Base-by-base conservation (phyloP, 768 basidiomycete species). In the Panaeolus papilionaceus region DNA sequence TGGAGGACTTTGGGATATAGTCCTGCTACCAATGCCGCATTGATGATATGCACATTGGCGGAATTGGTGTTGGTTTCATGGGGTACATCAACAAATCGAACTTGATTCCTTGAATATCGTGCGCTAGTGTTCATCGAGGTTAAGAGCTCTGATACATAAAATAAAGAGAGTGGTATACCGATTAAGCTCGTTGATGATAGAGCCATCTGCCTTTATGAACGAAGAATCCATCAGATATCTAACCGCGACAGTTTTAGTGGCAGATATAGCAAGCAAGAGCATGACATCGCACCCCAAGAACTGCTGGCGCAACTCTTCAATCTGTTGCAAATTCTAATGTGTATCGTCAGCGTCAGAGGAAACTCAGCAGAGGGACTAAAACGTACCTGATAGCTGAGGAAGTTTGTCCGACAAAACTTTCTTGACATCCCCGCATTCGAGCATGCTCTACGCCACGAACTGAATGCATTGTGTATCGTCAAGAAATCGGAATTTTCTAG, bases 261-360 rank as follows among this genome's bases (percentile, higher is more conserved):
- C 66, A 62, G 49, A 62, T 62, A 18, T 38, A 61, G 45, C 61
- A 70, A 28, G 26, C 28, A 67, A 54, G 66, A 47, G n/a, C 20
- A 23, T 20, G 44, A 49, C 37, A 42, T 68, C 78, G 69, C 73
- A 93, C 84, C 90, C 89, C 65, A 95, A 80, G 69, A 94, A 88
- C 75, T 99, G 97, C 74, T 96, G 95, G 37, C 96, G 89, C 40
- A 98, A 85, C 74, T 98, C 97, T 77, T 99, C 97, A 38, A 99
- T 97, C 78, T 98, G 95, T 79, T 95, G 91, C 62, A 99, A 81
- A 75, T 95, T 98, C 90, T 95, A 75, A 54, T 20, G 23, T 14
- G 62, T 58, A 62, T 38, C 38, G 62, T 66, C 64, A 61, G 20
- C 20, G 8, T 37, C 23, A 23, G 64, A 37, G 38, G 61, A 33